Evolutionary conservation across 176 grass and related monocot species (phyloP).

Genomic region (Ensete glaucum): DNA sequence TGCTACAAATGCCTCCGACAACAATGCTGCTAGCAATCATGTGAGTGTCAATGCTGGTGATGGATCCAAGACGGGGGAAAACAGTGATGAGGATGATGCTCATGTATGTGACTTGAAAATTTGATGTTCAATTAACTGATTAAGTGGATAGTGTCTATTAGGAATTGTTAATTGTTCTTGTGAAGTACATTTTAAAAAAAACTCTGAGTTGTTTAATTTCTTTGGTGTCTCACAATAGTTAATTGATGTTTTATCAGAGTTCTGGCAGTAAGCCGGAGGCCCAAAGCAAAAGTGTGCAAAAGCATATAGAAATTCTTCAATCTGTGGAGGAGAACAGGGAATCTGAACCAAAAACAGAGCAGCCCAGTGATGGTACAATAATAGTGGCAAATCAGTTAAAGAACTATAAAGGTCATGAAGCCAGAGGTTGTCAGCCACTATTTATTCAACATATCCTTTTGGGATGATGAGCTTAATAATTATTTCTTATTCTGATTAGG

Average conservation of each 20-base stretch:
- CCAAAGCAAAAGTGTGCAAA: constrained; percentile 58
- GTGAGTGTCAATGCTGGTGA: constrained; percentile 52
- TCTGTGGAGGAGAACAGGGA: constrained; percentile 38
- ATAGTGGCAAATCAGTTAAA: constrained; percentile 26
- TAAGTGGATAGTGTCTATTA: not conserved
- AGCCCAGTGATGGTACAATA: constrained; percentile 22
- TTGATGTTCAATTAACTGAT: not conserved
- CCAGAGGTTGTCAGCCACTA: constrained; percentile 7
- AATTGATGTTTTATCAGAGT: constrained; percentile 43
- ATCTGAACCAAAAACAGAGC: constrained; percentile 28
- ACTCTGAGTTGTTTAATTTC: not conserved
- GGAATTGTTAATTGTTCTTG: not conserved
- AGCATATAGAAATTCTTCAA: constrained; percentile 32
- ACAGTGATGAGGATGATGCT: constrained; percentile 45
- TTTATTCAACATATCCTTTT: not conserved
- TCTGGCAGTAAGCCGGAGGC: constrained; percentile 53
- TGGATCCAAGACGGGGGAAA: constrained; percentile 55
- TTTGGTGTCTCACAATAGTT: constrained; percentile 5
- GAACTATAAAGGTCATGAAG: constrained; percentile 24
- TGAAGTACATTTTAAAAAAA: not conserved
- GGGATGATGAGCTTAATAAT: not conserved
- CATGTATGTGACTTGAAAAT: constrained; percentile 43
- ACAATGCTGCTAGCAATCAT: constrained; percentile 68
- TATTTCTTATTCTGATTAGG: constrained; percentile 5
- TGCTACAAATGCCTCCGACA: constrained; percentile 60